Evolutionary conservation across 306 rosid genomes (phyloP).

Genomic region (Vigna unguiculata): DNA sequence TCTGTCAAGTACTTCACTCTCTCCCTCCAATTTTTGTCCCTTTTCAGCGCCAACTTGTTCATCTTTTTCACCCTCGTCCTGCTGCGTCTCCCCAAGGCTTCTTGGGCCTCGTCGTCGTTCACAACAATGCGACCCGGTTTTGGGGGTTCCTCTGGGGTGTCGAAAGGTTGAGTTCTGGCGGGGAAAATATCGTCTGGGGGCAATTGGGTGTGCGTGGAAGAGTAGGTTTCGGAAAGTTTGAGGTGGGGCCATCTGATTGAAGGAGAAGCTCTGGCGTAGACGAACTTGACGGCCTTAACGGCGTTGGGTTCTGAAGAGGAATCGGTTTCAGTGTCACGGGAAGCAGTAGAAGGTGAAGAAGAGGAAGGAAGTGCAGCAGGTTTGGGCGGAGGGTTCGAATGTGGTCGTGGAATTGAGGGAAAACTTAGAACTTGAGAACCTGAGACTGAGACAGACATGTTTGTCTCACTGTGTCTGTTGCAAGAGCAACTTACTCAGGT

Average conservation of each 20-base stretch:
- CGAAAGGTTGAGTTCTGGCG: slow-evolving; percentile 40
- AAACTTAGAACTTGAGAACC: neutral
- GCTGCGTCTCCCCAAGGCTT: slow-evolving; percentile 65
- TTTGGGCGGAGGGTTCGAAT: slow-evolving; percentile 43
- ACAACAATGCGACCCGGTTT: slow-evolving; percentile 8
- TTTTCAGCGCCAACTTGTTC: slow-evolving; percentile 78
- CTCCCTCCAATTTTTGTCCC: slow-evolving; percentile 92
- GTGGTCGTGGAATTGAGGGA: slow-evolving; percentile 23
- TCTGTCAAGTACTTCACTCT: slow-evolving; percentile 78
- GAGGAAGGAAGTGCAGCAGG: slow-evolving; percentile 42
- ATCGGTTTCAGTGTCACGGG: neutral
- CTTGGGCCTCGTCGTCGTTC: slow-evolving; percentile 56
- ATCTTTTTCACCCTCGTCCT: slow-evolving; percentile 68
- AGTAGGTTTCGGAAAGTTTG: slow-evolving; percentile 62
- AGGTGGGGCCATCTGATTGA: slow-evolving; percentile 83
- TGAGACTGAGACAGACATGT: slow-evolving; percentile 38
- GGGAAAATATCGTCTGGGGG: slow-evolving; percentile 43
- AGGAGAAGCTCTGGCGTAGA: slow-evolving; percentile 89
- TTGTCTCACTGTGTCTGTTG: neutral
- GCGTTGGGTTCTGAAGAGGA: slow-evolving; percentile 35
- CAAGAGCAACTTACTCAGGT: neutral
- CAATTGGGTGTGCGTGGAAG: slow-evolving; percentile 54
- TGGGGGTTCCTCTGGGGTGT: slow-evolving; percentile 39
- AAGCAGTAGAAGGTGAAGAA: slow-evolving; percentile 38
- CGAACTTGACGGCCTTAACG: slow-evolving; percentile 47